A percentile compares a stretch with the other conserved stretches of the same genome.
Evolutionary conservation across 805 yeast genomes (phyloP).

Genomic region (Nadsonia fulvescens): DNA sequence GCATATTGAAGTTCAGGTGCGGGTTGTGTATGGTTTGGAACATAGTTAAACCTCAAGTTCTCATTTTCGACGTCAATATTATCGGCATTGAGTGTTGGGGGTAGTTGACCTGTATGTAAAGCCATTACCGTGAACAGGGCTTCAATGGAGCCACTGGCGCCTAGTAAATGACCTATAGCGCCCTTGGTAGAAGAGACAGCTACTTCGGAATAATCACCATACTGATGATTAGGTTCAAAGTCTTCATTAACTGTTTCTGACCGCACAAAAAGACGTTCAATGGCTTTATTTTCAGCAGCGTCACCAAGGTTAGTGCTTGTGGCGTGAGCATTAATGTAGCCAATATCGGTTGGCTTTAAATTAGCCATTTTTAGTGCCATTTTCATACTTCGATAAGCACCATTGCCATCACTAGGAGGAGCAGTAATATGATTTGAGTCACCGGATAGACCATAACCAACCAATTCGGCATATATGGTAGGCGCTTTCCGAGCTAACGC

Average conservation of each 20-base stretch:
- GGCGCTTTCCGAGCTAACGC: conserved; percentile 45
- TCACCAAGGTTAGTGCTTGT: conserved; percentile 88
- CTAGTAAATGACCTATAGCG: conserved; percentile 81
- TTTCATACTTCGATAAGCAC: conserved; percentile 70
- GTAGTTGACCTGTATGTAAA: conserved; percentile 35
- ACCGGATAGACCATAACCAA: conserved; percentile 80
- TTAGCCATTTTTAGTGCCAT: conserved; percentile 44
- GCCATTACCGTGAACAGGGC: conserved; percentile 64
- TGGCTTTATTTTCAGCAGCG: conserved; percentile 67
- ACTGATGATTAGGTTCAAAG: too few species aligned
- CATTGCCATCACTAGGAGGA: conserved; percentile 66
- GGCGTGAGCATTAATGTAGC: conserved; percentile 89
- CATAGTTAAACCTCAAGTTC: conserved; percentile 36
- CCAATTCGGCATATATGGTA: conserved; percentile 58
- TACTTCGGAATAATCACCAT: conserved; percentile 8
- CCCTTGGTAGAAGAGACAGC: conserved; percentile 73
- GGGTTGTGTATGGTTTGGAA: conserved; percentile 28
- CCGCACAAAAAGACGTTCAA: conserved; percentile 28
- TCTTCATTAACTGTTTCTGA: conserved; percentile 18
- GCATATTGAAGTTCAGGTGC: conserved; percentile 33
- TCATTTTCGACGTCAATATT: conserved; percentile 29
- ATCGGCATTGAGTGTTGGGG: conserved; percentile 67
- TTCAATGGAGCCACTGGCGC: conserved; percentile 94
- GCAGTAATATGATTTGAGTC: conserved; percentile 91
- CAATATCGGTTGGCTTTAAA: conserved; percentile 31